Percentiles rank a stretch among this genome's conserved stretches.
These are phyloP conservation scores for Fusarium liriodendri DNA, from an alignment of 2,329 filamentous ascomycete genomes.

Conservation along the genomic window DNA sequence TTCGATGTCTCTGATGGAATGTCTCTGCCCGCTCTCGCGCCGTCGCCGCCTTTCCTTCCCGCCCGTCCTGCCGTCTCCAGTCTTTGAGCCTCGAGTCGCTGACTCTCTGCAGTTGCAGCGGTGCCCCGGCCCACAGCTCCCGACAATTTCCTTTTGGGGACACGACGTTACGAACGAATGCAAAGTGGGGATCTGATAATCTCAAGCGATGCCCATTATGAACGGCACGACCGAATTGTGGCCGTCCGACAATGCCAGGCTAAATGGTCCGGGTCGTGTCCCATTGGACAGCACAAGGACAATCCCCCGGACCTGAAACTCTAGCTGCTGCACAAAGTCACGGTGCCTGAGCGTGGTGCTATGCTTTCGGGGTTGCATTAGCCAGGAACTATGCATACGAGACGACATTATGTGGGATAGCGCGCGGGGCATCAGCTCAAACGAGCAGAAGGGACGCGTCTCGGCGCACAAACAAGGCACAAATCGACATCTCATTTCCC, in stretches of 20 bases:
- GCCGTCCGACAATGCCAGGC: slow-evolving; percentile 28
- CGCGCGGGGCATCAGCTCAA: slow-evolving; percentile 21
- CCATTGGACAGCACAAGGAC: slow-evolving; percentile 43
- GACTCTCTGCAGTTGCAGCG: neutral
- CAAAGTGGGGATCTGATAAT: slow-evolving; percentile 36
- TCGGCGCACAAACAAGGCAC: slow-evolving; percentile 41
- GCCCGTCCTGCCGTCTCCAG: slow-evolving; percentile 20
- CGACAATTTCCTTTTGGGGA: slow-evolving; percentile 29
- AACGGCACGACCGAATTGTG: slow-evolving; percentile 42
- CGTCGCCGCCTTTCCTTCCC: slow-evolving; percentile 2
- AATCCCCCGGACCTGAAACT: slow-evolving; percentile 48
- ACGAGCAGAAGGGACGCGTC: slow-evolving; percentile 16
- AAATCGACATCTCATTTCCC: slow-evolving; percentile 43
- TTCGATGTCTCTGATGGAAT: slow-evolving; percentile 30
- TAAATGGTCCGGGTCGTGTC: slow-evolving; percentile 38
- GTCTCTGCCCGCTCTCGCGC: slow-evolving; percentile 23
- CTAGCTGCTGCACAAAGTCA: slow-evolving; percentile 49
- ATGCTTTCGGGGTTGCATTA: slow-evolving; percentile 45
- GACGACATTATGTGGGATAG: slow-evolving; percentile 24
- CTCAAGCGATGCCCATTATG: slow-evolving; percentile 34
- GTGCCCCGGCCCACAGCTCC: slow-evolving; percentile 22
- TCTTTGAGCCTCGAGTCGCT: slow-evolving; percentile 11
- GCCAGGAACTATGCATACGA: slow-evolving; percentile 42
- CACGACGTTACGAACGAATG: slow-evolving; percentile 24
- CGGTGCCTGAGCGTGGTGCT: slow-evolving; percentile 28